Percentiles rank a stretch among this genome's conserved stretches.
Evolutionary conservation across 345 rosid species (phyloP).

Genomic region (Carallia brachiata): DNA sequence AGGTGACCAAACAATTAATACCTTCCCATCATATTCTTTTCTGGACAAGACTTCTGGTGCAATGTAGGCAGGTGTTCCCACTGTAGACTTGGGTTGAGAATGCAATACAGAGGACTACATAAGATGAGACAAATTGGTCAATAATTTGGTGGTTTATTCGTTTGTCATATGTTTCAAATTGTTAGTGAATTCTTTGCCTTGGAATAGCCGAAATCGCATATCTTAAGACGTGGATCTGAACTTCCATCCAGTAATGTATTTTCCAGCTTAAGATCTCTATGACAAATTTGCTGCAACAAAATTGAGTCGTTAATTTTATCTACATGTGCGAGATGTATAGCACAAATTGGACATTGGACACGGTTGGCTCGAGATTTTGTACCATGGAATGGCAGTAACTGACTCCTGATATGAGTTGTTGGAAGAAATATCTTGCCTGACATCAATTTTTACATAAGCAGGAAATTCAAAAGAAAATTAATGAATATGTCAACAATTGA

Average conservation of each 20-base stretch:
- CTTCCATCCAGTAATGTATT: conserved; percentile 24
- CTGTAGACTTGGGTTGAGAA: conserved; percentile 29
- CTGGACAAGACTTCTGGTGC: conserved; percentile 28
- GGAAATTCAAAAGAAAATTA: background rate
- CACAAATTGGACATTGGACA: no score
- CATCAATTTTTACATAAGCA: conserved; percentile 1
- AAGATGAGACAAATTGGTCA: background rate
- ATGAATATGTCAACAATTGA: background rate
- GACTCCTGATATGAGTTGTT: conserved; percentile 28
- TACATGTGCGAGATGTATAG: no score
- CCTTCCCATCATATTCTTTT: conserved; percentile 30
- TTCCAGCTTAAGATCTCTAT: conserved; percentile 28
- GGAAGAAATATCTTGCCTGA: conserved; percentile 27
- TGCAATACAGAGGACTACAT: conserved; percentile 24
- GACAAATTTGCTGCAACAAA: conserved; percentile 25
- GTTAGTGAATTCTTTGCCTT: conserved; percentile 18
- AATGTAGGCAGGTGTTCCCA: conserved; percentile 28
- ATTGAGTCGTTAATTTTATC: no score
- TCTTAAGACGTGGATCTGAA: conserved; percentile 21
- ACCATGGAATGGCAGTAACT: conserved; percentile 32
- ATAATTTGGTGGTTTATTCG: background rate
- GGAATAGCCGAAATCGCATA: conserved; percentile 30
- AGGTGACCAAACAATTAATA: conserved; percentile 3
- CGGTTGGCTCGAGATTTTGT: background rate
- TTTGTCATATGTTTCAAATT: background rate